Evolutionary conservation across 495 filamentous ascomycete genomes (phyloP), one percentile per base, ranked within the genome.

Genomic region (Coniosporium apollinis): DNA sequence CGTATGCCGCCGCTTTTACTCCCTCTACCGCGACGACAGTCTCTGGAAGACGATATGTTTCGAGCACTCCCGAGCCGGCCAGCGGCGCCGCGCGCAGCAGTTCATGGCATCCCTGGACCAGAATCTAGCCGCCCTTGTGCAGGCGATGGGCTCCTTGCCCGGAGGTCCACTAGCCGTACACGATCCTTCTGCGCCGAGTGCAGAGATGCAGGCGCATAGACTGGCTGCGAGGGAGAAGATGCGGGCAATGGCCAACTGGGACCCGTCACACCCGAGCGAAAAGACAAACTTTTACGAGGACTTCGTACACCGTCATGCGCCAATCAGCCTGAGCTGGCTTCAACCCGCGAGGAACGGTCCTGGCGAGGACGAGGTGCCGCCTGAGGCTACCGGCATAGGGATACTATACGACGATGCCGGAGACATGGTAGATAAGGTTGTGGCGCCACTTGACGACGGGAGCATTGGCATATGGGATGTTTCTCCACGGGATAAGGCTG

Each of bases 401-500:
- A 49, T 84, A 20, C 70, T 76, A 22, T 59, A 50, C 10, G 65
- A 68, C 5, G 55, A 67, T 8, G 57, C 60, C 9, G 65, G 73
- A 22, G 28, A 33, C 5, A 48, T 59, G 29, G 54, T 56, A 0
- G 52, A 73, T 22, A 66, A 77, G 37, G 75, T 80, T 0, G 66
- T 91, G 3, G 79, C 79, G 11, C 83, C 85, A 2, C 54, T 94
- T 14, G 82, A 85, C 34, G 79, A 94, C 52, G 84, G 84, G 9
- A 82, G 78, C 43, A 65, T 94, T 16, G 83, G 77, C 46, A 57
- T 92, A 13, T 94, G 84, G 84, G 77, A 89, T 53, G 58, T 86
- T n/a, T 72, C 67, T 33, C 67, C 70, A 15, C 66, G 66, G 7
- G 52, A 53, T 19, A 41, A 58, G 11, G 45, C 46, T 14, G 43